Evolutionary conservation across 768 basidiomycete species (phyloP), one percentile per base, ranked within the genome.

Genomic region (Tricholoma hemisulphureum): DNA sequence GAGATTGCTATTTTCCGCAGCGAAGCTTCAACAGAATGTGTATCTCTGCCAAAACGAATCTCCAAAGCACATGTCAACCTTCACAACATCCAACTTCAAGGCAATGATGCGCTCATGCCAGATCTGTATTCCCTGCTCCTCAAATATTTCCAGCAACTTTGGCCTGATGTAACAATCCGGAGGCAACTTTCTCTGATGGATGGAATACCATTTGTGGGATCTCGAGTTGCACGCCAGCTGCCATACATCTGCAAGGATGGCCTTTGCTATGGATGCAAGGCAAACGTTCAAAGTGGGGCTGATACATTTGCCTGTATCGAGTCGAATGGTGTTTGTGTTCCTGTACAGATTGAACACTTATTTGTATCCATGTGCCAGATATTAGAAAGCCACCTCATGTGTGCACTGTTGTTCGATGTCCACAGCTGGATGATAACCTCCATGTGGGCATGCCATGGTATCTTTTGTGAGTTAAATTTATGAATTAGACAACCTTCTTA

Each of bases 1-100:
- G 51, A 68, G 26, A 61, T 66, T 39, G 67, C 63, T 1, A 62
- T 64, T 6, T 65, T 61, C 41, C 61, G 51, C 34, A 61, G 62
- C 50, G 64, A 63, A 29, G 61, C 58, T 32, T 55, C 60, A 49
- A 31, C 23, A 32, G 51, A 45, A 18, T 48, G 43, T 51, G 20
- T 55, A 29, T 11, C 55, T 51, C 28, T 54, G 50, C 39, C 55
- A 14, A 11, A 43, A 56, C 20, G 56, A 46, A 28, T n/a, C n/a
- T n/a, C n/a, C n/a, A n/a, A n/a, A n/a, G n/a, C n/a, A n/a, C n/a
- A n/a, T n/a, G 37, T 29, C 37, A 60, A 24, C 52, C 37, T 35
- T 34, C 43, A 41, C 18, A 20, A 56, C 29, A 28, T 56, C n/a
- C n/a, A n/a, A n/a, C n/a, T n/a, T 49, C 55, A 14, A 50, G 24